Evolutionary conservation across 1,284 basidiomycete genomes (phyloP).

Genomic region (Trichosporon sp.): DNA sequence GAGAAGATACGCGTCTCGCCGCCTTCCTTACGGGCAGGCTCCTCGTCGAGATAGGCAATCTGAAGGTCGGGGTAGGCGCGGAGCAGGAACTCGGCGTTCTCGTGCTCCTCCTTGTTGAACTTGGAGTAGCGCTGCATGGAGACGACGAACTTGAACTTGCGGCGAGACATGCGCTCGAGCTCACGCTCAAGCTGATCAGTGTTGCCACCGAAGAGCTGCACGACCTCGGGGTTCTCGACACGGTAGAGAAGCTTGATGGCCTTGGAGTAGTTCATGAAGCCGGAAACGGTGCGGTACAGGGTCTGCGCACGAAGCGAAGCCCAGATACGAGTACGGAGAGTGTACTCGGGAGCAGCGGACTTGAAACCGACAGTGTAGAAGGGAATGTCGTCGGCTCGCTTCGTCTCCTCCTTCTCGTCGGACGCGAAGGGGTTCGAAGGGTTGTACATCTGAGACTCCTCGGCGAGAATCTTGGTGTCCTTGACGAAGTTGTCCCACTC

Average conservation of each 20-base stretch:
- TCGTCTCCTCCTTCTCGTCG: constrained; percentile 76
- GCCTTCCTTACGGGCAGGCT: constrained; percentile 85
- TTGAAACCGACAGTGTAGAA: constrained; percentile 99
- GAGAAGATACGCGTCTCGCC: constrained; percentile 95
- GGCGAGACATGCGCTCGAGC: constrained; percentile 90
- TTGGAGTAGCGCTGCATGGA: constrained; percentile 99
- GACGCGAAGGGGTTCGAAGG: constrained; percentile 59
- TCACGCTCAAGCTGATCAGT: constrained; percentile 96
- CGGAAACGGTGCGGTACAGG: constrained; percentile 95
- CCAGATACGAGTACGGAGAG: constrained; percentile 97
- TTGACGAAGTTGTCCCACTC: constrained; percentile 99
- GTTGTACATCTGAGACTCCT: constrained; percentile 84
- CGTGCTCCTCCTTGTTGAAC: constrained; percentile 98
- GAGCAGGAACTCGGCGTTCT: constrained; percentile 96
- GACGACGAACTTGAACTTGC: constrained; percentile 99
- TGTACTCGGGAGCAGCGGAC: constrained; percentile 96
- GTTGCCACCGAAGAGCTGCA: constrained; percentile 94
- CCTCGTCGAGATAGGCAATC: constrained; percentile 97
- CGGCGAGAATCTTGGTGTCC: constrained; percentile 97
- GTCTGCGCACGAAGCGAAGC: constrained; percentile 97
- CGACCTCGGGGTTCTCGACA: constrained; percentile 98
- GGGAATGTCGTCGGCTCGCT: constrained; percentile 88
- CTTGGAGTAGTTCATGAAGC: constrained; percentile 99
- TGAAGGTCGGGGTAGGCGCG: constrained; percentile 98
- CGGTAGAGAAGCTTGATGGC: constrained; percentile 99